Base-by-base conservation (phyloP, 1,284 basidiomycete species). In the Earliella scabrosa region DNA sequence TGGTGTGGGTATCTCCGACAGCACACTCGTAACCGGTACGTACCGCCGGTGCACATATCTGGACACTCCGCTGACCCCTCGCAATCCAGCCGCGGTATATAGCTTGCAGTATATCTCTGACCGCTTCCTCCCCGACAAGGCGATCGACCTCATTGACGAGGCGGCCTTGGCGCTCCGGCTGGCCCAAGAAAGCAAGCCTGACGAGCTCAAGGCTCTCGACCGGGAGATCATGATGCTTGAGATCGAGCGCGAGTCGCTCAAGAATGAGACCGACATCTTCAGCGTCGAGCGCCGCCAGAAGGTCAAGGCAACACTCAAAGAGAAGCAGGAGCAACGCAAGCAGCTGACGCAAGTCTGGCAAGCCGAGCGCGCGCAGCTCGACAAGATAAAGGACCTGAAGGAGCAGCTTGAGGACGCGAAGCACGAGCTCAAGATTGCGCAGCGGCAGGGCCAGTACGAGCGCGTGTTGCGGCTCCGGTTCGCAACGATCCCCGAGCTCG, bases 131-230 rank as follows among this genome's bases (percentile, higher is more conserved):
- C 95, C 95, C 0, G 95, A 97, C 77, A 95, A 95, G 71, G 91
- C 92, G 5, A 93, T 95, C 53, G 92, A 94, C 71, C 81, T 97
- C 2, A 84, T 97, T 2, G 95, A 97, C 71, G 95, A 97, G 72
- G 93, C 94, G 1, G 91, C 92, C 6, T 92, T 91, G 6, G 78
- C 93, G 0, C 77, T 97, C n/a, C 86, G 95, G 2, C 83, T 98
- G 4, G 90, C 94, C 1, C 95, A 96, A 66, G 96, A 97, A 70
- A 89, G 85, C 39, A 94, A 95, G 68, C 96, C 95, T 0, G 90
- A 94, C 59, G 86, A 87, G 58, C 80, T 98, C 2, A 95, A 97
- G 67, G 78, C 80, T 1, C 81, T 97, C 6, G 91, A 96, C 58
- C 80, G 94, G 29, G 86, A 92, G 52, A 88, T 96, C 40, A 82